Evolutionary conservation across 306 rosid species (phyloP).

Genomic region (Acacia acuminata): DNA sequence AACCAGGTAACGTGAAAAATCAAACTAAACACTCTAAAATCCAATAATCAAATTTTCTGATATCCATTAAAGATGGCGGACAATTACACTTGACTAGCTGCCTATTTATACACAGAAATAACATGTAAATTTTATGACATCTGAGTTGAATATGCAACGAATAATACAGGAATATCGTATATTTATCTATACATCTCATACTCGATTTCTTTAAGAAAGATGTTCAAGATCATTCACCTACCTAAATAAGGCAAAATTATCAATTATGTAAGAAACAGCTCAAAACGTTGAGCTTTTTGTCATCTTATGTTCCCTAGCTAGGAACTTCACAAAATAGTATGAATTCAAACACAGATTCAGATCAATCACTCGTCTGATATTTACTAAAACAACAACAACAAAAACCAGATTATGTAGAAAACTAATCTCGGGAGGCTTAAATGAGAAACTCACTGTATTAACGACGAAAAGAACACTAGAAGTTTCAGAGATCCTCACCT

Average conservation of each 20-base stretch:
- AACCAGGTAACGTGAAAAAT: not conserved
- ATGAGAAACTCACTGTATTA: slow-evolving; percentile 12
- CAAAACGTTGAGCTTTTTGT: slow-evolving; percentile 4
- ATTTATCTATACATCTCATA: not conserved
- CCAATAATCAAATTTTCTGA: not conserved
- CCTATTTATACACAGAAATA: not conserved
- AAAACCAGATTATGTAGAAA: not conserved
- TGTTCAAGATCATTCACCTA: not conserved
- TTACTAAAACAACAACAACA: not conserved
- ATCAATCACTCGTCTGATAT: slow-evolving; percentile 1
- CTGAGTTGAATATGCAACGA: not conserved
- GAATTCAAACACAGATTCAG: not conserved
- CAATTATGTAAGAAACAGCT: not conserved
- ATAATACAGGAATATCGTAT: not conserved
- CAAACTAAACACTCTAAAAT: not conserved
- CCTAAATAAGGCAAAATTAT: not conserved
- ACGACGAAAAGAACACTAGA: slow-evolving; percentile 8
- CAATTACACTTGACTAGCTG: not conserved
- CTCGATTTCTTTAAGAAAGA: not conserved
- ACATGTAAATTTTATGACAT: not conserved
- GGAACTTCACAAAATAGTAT: not conserved
- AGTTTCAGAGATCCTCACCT: slow-evolving; percentile 32
- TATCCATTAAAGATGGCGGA: not conserved
- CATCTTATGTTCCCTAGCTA: not conserved
- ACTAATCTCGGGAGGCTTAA: not conserved